Evolutionary conservation across 371 early-diverging fungal genomes (phyloP).

Genomic region (Mucor mucedo): DNA sequence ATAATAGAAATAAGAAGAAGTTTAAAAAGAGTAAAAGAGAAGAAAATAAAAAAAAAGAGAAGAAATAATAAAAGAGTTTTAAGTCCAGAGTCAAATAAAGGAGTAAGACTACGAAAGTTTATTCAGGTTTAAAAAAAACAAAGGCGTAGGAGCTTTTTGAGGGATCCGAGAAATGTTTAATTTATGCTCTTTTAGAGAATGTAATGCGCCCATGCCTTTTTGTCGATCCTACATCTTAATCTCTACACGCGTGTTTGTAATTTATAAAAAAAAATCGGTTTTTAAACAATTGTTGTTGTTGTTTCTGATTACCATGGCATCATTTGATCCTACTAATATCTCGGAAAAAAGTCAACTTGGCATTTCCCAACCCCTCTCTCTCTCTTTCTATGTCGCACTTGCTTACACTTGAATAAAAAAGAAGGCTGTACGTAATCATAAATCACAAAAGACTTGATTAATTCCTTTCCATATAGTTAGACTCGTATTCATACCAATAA

Average conservation of each 20-base stretch:
- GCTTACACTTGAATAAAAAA: constrained; percentile 1
- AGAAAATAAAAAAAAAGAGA: neutral
- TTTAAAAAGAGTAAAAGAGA: constrained; percentile 2
- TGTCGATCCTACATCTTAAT: constrained; percentile 7
- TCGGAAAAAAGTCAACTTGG: neutral
- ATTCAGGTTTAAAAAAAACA: constrained; percentile 6
- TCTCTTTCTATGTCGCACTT: neutral
- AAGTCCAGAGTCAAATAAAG: constrained; percentile 7
- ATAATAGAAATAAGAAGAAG: constrained; percentile 5
- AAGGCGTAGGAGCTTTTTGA: constrained; percentile 8
- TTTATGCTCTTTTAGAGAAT: constrained; percentile 30
- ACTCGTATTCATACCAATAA: neutral
- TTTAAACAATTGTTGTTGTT: neutral
- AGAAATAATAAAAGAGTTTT: neutral
- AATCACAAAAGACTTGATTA: constrained; percentile 3
- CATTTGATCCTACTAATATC: constrained; percentile 1
- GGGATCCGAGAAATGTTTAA: constrained; percentile 28
- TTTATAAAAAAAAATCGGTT: too few species aligned
- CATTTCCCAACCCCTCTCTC: neutral
- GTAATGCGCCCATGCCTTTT: constrained; percentile 7
- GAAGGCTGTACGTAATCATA: neutral
- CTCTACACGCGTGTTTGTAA: too few species aligned
- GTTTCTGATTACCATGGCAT: neutral
- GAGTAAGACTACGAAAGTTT: neutral
- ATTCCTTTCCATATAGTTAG: neutral